Percentiles rank a stretch among this genome's conserved stretches.
Conservation (phyloP, 1,139 yeast species). For the Yamadazyma oceani region DNA sequence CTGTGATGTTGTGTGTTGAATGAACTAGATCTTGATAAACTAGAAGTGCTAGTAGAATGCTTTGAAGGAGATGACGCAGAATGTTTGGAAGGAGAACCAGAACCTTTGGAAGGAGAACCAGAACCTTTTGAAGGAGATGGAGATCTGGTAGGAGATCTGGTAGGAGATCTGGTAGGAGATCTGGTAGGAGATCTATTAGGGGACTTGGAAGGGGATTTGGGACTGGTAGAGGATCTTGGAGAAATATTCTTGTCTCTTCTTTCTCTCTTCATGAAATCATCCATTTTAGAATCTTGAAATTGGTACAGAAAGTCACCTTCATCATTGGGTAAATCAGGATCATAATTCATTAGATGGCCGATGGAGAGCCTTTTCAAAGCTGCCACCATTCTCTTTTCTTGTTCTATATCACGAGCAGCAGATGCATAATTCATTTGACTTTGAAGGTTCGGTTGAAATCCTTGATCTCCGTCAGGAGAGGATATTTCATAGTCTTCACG, state of each 20-base stretch:
- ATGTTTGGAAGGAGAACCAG: conserved; percentile 6
- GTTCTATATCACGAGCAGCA: conserved; percentile 52
- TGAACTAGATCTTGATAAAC: conserved; percentile 1
- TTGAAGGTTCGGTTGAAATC: conserved; percentile 3
- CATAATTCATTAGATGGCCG: conserved; percentile 53
- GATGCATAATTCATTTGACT: conserved; percentile 23
- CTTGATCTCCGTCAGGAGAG: too few relatives aligned
- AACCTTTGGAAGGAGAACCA: conserved; percentile 6
- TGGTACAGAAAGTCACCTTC: conserved; percentile 35
- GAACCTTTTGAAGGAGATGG: conserved; percentile 5
- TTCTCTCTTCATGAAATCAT: conserved; percentile 6
- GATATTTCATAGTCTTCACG: too few relatives aligned
- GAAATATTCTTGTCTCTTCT: not conserved
- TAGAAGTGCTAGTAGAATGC: conserved; percentile 2
- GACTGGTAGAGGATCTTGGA: conserved; percentile 5
- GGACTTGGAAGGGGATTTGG: conserved; percentile 8
- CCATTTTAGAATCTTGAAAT: conserved; percentile 23
- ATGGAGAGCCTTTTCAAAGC: conserved; percentile 57
- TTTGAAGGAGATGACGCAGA: conserved; percentile 4
- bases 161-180: conserved; percentile 6
- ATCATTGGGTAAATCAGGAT: conserved; percentile 55
- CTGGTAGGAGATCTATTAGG: conserved; percentile 5
- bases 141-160: conserved; percentile 3
- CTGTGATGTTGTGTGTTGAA: too few relatives aligned
- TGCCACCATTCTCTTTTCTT: conserved; percentile 59